Conservation (phyloP, 1,139 yeast species). For the Taiozyma onychis region DNA sequence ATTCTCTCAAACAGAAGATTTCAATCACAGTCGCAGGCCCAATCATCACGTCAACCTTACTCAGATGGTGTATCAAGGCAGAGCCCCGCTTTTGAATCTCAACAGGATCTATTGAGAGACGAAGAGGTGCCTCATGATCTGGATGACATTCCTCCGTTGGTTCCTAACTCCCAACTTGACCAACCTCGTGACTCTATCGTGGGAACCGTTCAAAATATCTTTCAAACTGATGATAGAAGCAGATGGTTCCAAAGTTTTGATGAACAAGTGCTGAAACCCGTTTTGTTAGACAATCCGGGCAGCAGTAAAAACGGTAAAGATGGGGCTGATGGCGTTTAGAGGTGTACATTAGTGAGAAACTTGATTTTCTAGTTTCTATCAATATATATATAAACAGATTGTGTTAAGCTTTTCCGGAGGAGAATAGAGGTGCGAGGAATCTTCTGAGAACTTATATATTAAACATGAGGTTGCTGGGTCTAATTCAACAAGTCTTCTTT, state of each 20-base stretch:
- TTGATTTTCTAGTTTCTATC: neutral
- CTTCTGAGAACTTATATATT: neutral
- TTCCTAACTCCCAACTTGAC: conserved; percentile 6
- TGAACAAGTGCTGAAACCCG: conserved; percentile 94
- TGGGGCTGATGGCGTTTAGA: conserved; percentile 4
- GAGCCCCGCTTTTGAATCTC: conserved; percentile 14
- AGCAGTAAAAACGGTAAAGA: conserved; percentile 10
- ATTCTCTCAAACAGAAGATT: conserved; percentile 33
- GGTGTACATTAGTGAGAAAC: neutral
- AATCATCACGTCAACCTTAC: conserved; percentile 15
- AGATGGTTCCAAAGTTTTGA: conserved; percentile 93
- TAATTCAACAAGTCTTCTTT: conserved; percentile 16
- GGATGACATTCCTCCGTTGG: conserved; percentile 24
- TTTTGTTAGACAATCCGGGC: conserved; percentile 55
- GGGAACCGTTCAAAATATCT: conserved; percentile 21
- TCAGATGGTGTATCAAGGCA: conserved; percentile 21
- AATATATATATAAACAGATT: neutral
- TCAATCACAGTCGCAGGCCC: conserved; percentile 1
- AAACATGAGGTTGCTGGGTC: neutral
- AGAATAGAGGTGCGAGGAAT: neutral
- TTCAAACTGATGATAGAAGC: conserved; percentile 34
- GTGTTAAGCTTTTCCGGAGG: neutral
- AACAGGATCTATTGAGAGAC: conserved; percentile 21
- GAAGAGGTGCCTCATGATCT: conserved; percentile 22
- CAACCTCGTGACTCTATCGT: conserved; percentile 11